Evolutionary conservation across 2,329 filamentous ascomycete species (phyloP).

Genomic region (Stromatinia cepivora): DNA sequence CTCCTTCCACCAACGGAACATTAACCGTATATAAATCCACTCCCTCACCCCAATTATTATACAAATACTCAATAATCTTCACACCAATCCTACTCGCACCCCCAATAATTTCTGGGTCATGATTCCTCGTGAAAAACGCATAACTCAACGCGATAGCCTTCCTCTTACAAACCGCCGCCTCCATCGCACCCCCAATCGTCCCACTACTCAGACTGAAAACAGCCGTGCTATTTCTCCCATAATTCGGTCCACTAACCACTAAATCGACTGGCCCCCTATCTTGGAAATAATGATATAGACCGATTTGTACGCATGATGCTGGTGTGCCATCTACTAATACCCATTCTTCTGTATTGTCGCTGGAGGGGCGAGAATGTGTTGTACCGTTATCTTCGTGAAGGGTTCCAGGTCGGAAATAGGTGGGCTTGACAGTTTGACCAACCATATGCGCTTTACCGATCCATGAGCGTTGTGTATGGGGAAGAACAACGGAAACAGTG

Average conservation of each 20-base stretch:
- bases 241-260: conserved; percentile 79
- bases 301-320: conserved; percentile 79
- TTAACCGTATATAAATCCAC: conserved; percentile 91
- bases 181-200: conserved; percentile 74
- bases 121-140: conserved; percentile 80
- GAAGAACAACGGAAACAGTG: conserved; percentile 86
- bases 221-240: conserved; percentile 78
- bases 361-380: conserved; percentile 59
- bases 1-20: conserved; percentile 77
- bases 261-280: conserved; percentile 72
- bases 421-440: conserved; percentile 79
- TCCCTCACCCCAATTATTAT: conserved; percentile 68
- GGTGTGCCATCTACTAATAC: conserved; percentile 79
- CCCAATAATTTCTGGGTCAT: conserved; percentile 78
- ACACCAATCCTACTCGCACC: conserved; percentile 75
- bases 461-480: conserved; percentile 91
- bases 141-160: conserved; percentile 82
- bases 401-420: conserved; percentile 73
- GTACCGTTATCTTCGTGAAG: conserved; percentile 65
- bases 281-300: conserved; percentile 75
- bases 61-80: conserved; percentile 75
- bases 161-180: conserved; percentile 69
- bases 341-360: conserved; percentile 69
- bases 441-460: conserved; percentile 98
- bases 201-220: conserved; percentile 77